Evolutionary conservation across 2,329 filamentous ascomycete genomes (phyloP).

Genomic region (Seiridium cupressi): DNA sequence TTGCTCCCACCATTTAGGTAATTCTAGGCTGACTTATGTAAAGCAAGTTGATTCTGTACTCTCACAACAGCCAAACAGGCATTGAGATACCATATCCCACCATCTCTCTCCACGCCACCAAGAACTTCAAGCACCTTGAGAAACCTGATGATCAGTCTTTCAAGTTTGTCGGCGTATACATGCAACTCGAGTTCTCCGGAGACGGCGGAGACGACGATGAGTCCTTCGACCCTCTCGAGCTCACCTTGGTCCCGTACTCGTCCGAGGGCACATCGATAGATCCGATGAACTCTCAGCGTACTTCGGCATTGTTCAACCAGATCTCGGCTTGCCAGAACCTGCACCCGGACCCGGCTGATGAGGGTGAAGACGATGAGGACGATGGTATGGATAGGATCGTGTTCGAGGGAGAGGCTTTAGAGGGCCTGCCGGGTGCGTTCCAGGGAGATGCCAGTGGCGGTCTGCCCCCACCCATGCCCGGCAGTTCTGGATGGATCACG

Average conservation of each 20-base stretch:
- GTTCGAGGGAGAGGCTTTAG: slow-evolving; percentile 56
- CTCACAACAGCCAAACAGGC: slow-evolving; percentile 53
- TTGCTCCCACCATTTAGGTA: background rate
- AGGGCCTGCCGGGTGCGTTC: slow-evolving; percentile 56
- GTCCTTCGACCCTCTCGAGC: slow-evolving; percentile 61
- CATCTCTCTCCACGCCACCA: slow-evolving; percentile 74
- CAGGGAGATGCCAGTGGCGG: slow-evolving; percentile 46
- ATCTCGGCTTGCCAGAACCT: slow-evolving; percentile 74
- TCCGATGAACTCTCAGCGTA: slow-evolving; percentile 25
- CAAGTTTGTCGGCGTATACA: slow-evolving; percentile 55
- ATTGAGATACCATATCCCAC: slow-evolving; percentile 70
- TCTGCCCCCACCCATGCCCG: slow-evolving; percentile 66
- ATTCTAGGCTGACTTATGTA: background rate
- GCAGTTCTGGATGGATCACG: slow-evolving; percentile 82
- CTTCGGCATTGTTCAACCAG: slow-evolving; percentile 61
- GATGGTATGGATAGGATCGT: slow-evolving; percentile 49
- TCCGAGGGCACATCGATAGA: slow-evolving; percentile 22
- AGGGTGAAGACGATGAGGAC: slow-evolving; percentile 56
- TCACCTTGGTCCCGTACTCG: slow-evolving; percentile 60
- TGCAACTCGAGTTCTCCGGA: slow-evolving; percentile 66
- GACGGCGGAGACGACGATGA: slow-evolving; percentile 61
- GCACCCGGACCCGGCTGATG: slow-evolving; percentile 66
- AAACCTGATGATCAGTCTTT: slow-evolving; percentile 34
- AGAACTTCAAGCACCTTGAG: slow-evolving; percentile 47
- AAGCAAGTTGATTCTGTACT: slow-evolving; percentile 64